Conservation (phyloP, 2,329 filamentous ascomycete species). For the Epichloe gansuensis region DNA sequence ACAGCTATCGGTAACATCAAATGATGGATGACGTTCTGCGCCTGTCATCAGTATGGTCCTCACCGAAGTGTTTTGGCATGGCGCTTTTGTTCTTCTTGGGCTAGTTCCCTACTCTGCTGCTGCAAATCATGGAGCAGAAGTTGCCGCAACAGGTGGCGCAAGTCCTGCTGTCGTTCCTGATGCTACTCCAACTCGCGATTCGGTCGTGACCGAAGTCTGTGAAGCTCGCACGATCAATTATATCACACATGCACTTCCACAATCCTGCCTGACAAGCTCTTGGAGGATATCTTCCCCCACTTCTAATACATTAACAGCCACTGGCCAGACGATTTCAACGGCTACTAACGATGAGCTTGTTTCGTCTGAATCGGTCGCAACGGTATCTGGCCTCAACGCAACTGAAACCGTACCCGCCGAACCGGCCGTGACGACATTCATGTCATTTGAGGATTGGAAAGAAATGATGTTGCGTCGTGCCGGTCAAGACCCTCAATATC, state of each 20-base stretch:
- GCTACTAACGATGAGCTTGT: neutral
- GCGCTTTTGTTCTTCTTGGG: neutral
- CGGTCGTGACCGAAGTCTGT: slow-evolving; percentile 20
- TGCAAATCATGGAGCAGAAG: neutral
- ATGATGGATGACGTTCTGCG: slow-evolving; percentile 4
- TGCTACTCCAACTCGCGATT: neutral
- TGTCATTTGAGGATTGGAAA: slow-evolving; percentile 98
- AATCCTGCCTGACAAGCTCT: slow-evolving; percentile 59
- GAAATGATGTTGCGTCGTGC: slow-evolving; percentile 77
- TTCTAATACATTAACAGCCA: neutral
- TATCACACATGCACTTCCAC: slow-evolving; percentile 64
- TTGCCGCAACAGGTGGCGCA: neutral
- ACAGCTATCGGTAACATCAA: neutral
- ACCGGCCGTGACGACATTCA: slow-evolving; percentile 42
- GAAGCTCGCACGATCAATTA: slow-evolving; percentile 62
- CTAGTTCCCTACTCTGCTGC: neutral
- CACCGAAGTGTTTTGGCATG: neutral
- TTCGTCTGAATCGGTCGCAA: neutral
- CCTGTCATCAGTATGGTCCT: slow-evolving; percentile 5
- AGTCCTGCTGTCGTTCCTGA: neutral
- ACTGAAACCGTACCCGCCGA: slow-evolving; percentile 5
- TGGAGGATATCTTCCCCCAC: slow-evolving; percentile 29
- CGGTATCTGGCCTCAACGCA: neutral
- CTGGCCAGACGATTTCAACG: neutral
- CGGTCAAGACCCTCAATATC: slow-evolving; percentile 57